Percentiles rank a stretch among this genome's conserved stretches.
These are phyloP conservation scores for Cadophora sp. DNA, from an alignment of 2,329 filamentous ascomycete genomes.

Conservation along the genomic window DNA sequence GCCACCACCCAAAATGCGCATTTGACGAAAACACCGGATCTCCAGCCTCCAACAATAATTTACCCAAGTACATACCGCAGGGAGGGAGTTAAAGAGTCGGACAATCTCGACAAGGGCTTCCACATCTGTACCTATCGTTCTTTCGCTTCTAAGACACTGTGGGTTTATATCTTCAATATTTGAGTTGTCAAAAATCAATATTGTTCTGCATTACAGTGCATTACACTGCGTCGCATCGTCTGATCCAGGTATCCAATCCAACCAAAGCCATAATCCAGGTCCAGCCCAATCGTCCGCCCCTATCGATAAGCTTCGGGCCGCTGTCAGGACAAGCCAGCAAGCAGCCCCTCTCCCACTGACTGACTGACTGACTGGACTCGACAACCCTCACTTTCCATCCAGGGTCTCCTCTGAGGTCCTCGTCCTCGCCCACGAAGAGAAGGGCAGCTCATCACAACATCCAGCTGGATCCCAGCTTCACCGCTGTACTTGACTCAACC, in stretches of 20 bases:
- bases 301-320: constrained; percentile 12
- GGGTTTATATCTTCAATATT: not conserved
- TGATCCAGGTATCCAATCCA: constrained; percentile 9
- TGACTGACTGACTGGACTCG: not conserved
- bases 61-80: no score
- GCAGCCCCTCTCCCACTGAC: not conserved
- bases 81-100: not conserved
- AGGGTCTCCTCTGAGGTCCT: not conserved
- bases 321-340: not conserved
- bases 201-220: no score
- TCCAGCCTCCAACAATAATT: constrained; percentile 12
- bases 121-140: not conserved
- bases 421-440: not conserved
- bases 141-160: not conserved
- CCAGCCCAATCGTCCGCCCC: not conserved
- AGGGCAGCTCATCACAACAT: not conserved
- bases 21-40: not conserved
- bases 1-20: not conserved
- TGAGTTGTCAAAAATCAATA: constrained; percentile 15
- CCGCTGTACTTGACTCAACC: not conserved
- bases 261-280: not conserved
- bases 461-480: not conserved
- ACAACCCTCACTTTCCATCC: not conserved
- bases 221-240: not conserved
- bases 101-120: not conserved